phyloP scores from a whole-genome alignment of 2,329 filamentous ascomycete genomes.

The Mollisiaceae sp. region DNA sequence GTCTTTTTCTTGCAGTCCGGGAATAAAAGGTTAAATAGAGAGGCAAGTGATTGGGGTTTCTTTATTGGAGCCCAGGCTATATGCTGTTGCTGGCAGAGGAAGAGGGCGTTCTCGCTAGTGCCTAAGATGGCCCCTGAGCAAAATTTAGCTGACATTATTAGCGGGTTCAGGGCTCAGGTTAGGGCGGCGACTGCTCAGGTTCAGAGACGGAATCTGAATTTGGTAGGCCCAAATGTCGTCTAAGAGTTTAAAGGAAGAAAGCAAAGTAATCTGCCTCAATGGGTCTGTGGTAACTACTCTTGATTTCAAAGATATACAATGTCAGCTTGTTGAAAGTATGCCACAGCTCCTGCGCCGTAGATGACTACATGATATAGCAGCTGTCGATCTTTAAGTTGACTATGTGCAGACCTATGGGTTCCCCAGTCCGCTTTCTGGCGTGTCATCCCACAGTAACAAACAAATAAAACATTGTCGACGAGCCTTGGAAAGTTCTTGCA shows the following conservation, averaged over 20 bases:
- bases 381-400: not conserved
- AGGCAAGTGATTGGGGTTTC: conserved; percentile 3
- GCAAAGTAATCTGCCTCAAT: conserved; percentile 1
- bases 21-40: conserved; percentile 3
- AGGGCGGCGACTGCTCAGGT: too few species aligned
- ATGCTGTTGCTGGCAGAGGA: not conserved
- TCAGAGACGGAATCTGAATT: too few species aligned
- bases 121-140: too few species aligned
- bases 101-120: conserved; percentile 10
- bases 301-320: not conserved
- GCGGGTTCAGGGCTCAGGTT: too few species aligned
- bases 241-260: too few species aligned
- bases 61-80: not conserved
- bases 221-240: too few species aligned
- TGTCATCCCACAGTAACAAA: not conserved
- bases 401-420: not conserved
- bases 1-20: conserved; percentile 10
- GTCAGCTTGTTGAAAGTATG: not conserved
- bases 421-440: conserved; percentile 4
- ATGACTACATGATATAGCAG: not conserved
- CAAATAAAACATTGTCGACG: not conserved
- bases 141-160: too few species aligned
- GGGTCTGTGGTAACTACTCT: not conserved
- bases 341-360: not conserved
- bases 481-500: conserved; percentile 1